These are phyloP conservation scores for Aspergillus ustus DNA, from an alignment of 2,329 filamentous ascomycete genomes.

Conservation along the genomic window DNA sequence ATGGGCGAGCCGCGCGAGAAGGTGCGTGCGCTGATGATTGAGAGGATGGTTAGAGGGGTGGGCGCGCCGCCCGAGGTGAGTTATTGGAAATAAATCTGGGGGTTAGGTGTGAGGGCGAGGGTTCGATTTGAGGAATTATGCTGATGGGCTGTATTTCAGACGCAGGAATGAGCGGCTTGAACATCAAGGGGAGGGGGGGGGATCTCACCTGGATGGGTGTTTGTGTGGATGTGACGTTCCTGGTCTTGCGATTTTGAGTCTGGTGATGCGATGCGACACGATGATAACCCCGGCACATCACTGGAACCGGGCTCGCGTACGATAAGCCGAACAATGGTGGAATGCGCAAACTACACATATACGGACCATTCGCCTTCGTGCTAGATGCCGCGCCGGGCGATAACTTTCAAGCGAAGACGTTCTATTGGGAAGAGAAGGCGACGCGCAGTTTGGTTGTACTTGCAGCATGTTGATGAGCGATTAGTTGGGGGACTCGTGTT, in stretches of 20 bases:
- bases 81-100: neutral
- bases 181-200: neutral
- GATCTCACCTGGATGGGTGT: neutral
- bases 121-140: neutral
- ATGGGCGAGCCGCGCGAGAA: slow-evolving; percentile 84
- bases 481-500: neutral
- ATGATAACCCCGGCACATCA: too few species aligned
- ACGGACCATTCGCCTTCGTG: neutral
- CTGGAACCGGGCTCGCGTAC: too few species aligned
- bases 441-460: neutral
- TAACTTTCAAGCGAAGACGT: too few species aligned
- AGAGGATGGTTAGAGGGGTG: slow-evolving; percentile 70
- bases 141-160: neutral
- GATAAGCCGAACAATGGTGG: too few species aligned
- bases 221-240: neutral
- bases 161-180: slow-evolving; percentile 13
- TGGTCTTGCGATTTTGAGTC: too few species aligned
- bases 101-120: neutral
- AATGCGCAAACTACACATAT: too few species aligned
- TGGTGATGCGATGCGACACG: neutral
- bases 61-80: slow-evolving; percentile 67
- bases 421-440: neutral
- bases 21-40: slow-evolving; percentile 77
- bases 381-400: neutral
- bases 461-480: too few species aligned